Conservation (phyloP, 2,329 filamentous ascomycete species). For the Stagonosporopsis tanaceti region DNA sequence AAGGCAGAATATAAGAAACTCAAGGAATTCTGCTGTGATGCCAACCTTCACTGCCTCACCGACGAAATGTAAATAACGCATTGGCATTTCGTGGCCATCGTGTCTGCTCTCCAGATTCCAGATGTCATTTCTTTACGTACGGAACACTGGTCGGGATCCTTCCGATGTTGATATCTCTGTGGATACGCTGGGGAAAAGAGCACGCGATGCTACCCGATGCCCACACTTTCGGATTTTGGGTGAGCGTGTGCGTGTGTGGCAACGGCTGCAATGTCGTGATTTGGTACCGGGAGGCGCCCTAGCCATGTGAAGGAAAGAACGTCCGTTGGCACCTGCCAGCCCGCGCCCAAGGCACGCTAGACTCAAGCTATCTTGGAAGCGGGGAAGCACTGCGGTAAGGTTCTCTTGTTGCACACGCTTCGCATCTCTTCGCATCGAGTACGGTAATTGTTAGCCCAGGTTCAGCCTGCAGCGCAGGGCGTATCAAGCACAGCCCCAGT, state of each 20-base stretch:
- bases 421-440: conserved; percentile 12
- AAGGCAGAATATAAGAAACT: conserved; percentile 15
- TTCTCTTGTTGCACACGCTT: conserved; percentile 15
- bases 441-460: conserved; percentile 3
- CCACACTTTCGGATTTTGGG: conserved; percentile 2
- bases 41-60: conserved; percentile 5
- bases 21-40: conserved; percentile 12
- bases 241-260: conserved; percentile 11
- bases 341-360: conserved; percentile 4
- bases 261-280: conserved; percentile 10
- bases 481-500: conserved; percentile 10
- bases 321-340: conserved; percentile 17
- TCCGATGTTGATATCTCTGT: conserved; percentile 17
- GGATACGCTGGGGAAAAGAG: conserved; percentile 16
- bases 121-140: conserved; percentile 13
- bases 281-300: conserved; percentile 6
- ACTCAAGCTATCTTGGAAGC: conserved; percentile 2
- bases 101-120: neutral
- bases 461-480: conserved; percentile 16
- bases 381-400: conserved; percentile 14
- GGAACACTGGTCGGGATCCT: conserved; percentile 3
- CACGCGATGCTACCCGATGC: conserved; percentile 7
- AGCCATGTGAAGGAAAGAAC: conserved; percentile 8
- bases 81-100: neutral
- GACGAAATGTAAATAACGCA: conserved; percentile 12